Evolutionary conservation across 1,284 basidiomycete species (phyloP), one percentile per base, ranked within the genome.

Genomic region (Naganishia liquefaciens): DNA sequence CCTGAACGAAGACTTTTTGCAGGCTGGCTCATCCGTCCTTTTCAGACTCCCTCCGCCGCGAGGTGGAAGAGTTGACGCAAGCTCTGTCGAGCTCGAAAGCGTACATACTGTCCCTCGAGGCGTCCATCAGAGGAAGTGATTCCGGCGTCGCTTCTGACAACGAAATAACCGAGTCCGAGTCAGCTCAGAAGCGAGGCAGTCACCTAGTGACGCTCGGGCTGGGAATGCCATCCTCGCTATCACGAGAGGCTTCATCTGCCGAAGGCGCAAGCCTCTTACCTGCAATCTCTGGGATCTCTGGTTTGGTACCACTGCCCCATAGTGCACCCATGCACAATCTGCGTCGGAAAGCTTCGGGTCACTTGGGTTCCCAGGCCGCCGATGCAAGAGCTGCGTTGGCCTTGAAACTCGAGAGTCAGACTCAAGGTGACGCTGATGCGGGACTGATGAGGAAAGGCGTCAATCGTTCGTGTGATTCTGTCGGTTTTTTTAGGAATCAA

Each of bases 261-360:
- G 19, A 30, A 13, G 39, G 21, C 4, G 33, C 33, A 37, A 19
- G 5, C 25, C 51, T 51, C 5, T 13, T n/a, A 33, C 15, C 17
- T 21, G 33, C 53, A 33, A 50, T 49, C 54, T 42, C 62, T 23
- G 28, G 37, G 37, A 33, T 40, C 9, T 6, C 19, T 19, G 33
- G 30, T 27, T 27, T 17, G 0, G 49, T 39, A 23, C 62, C 39
- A 27, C 33, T 57, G 27, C 62, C 62, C 3, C 62, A 64, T 25
- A 55, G 53, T 23, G 49, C 54, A 11, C 62, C 62, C 7, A 64
- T 64, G 53, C 57, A 57, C 21, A 54, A 64, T 43, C 23, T 64
- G 46, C 53, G 47, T 21, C 53, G 62, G 33, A 64, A 64, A 23
- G 53, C 53, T 1, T 64, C 62, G 5, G 62, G 54, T 21, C 57